Percentiles rank a stretch among this genome's conserved stretches.
Conservation (phyloP, 345 rosid genomes). For the Lumnitzera littorea region DNA sequence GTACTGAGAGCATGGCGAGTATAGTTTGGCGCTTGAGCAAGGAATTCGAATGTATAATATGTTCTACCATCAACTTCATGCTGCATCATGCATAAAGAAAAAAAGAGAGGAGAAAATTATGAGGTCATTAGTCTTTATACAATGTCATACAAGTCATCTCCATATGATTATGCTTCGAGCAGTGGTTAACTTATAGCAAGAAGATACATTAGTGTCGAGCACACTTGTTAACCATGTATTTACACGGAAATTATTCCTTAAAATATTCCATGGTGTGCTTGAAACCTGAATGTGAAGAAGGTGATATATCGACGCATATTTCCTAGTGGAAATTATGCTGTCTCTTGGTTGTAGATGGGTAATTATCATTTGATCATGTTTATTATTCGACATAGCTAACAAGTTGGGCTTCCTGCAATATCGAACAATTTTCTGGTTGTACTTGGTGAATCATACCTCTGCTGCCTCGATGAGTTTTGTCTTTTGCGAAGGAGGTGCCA, state of each 20-base stretch:
- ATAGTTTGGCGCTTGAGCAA: conserved; percentile 76
- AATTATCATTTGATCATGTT: too few species aligned
- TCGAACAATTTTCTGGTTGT: neutral
- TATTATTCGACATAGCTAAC: too few species aligned
- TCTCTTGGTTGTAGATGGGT: too few species aligned
- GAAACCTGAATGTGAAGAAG: too few species aligned
- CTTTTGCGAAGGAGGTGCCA: conserved; percentile 83
- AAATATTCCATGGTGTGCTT: too few species aligned
- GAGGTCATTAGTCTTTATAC: conserved; percentile 1
- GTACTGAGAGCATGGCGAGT: conserved; percentile 82
- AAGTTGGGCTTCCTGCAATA: neutral
- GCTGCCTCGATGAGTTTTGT: conserved; percentile 58
- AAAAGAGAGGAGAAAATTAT: conserved; percentile 2
- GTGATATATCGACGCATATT: too few species aligned
- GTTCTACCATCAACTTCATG: conserved; percentile 70
- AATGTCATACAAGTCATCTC: neutral
- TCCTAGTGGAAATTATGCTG: too few species aligned
- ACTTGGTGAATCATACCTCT: conserved; percentile 44
- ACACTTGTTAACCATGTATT: too few species aligned
- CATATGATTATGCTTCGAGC: too few species aligned
- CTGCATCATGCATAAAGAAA: conserved; percentile 33
- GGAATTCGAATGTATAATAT: conserved; percentile 77
- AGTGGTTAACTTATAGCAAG: too few species aligned
- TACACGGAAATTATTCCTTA: too few species aligned
- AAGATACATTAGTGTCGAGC: too few species aligned